Conservation (phyloP, 2,329 filamentous ascomycete species). For the Aspergillus aculeatinus region DNA sequence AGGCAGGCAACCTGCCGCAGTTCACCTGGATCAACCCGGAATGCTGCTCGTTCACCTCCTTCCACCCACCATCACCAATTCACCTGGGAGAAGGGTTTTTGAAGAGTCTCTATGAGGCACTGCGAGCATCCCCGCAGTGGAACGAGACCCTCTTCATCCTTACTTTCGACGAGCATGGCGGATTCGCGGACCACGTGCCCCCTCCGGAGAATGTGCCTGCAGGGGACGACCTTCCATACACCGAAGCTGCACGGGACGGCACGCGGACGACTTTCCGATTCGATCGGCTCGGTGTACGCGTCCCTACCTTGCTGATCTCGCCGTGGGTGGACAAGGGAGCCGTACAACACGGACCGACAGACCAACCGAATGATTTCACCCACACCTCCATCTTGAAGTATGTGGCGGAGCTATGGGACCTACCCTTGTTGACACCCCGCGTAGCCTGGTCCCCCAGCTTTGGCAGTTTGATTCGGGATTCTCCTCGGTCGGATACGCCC, state of each 20-base stretch:
- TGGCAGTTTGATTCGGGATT: constrained; percentile 28
- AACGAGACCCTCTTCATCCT: constrained; percentile 49
- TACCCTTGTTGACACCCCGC: constrained; percentile 40
- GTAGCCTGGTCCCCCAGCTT: constrained; percentile 43
- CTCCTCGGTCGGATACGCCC: constrained; percentile 28
- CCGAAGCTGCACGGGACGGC: constrained; percentile 36
- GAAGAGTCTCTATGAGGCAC: constrained; percentile 48
- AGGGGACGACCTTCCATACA: constrained; percentile 38
- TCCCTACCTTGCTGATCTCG: constrained; percentile 47
- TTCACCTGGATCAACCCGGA: constrained; percentile 54
- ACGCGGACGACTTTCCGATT: constrained; percentile 41
- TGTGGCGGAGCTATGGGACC: constrained; percentile 45
- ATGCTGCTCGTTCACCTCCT: constrained; percentile 52
- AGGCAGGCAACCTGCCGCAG: constrained; percentile 44
- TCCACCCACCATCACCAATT: constrained; percentile 48
- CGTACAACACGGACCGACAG: constrained; percentile 41
- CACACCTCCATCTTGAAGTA: constrained; percentile 48
- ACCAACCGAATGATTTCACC: constrained; percentile 43
- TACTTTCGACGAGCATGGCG: constrained; percentile 51
- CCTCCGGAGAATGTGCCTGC: constrained; percentile 42
- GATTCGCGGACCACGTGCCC: constrained; percentile 50
- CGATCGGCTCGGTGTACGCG: constrained; percentile 44
- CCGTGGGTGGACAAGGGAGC: constrained; percentile 46
- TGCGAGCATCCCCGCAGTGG: constrained; percentile 48
- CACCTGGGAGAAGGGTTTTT: constrained; percentile 47